phyloP scores from a whole-genome alignment of 352 stramenopile genomes.

The Globisporangium perplexum region DNA sequence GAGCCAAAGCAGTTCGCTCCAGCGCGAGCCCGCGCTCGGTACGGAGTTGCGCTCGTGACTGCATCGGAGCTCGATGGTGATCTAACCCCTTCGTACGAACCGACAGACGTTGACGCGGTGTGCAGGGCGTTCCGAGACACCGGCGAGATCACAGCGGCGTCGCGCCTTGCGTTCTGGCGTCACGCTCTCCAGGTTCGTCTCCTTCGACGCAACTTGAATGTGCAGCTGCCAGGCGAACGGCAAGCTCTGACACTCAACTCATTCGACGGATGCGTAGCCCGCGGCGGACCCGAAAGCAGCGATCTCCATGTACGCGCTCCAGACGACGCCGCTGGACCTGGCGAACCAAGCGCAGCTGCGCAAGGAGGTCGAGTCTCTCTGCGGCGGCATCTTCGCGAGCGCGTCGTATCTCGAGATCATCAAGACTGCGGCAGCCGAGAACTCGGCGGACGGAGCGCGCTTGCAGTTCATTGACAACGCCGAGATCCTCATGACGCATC shows the following conservation, averaged over 20 bases:
- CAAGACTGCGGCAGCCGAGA: slow-evolving; percentile 12
- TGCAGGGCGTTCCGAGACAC: slow-evolving; percentile 29
- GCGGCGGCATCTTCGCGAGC: slow-evolving; percentile 56
- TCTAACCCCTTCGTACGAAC: slow-evolving; percentile 1
- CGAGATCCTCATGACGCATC: slow-evolving; percentile 60
- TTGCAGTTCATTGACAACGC: slow-evolving; percentile 74
- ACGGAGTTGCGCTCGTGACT: not conserved
- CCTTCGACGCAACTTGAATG: not conserved
- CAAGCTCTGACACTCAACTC: not conserved
- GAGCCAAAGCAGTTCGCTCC: slow-evolving; percentile 32
- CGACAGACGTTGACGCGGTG: slow-evolving; percentile 24
- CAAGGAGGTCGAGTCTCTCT: slow-evolving; percentile 69
- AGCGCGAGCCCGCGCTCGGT: slow-evolving; percentile 14
- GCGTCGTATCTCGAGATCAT: slow-evolving; percentile 38
- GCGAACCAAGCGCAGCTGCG: slow-evolving; percentile 44
- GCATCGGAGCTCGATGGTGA: not conserved
- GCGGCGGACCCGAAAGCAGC: slow-evolving; percentile 22
- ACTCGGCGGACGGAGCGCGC: slow-evolving; percentile 42
- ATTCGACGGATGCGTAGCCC: not conserved
- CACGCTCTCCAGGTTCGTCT: slow-evolving; percentile 34
- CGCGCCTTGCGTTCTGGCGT: slow-evolving; percentile 52
- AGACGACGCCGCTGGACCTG: slow-evolving; percentile 56
- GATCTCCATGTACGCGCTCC: slow-evolving; percentile 64
- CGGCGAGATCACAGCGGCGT: slow-evolving; percentile 26
- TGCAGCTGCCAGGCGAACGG: not conserved